These are phyloP conservation scores for Carallia brachiata DNA, from an alignment of 345 rosid species.

Conservation along the genomic window DNA sequence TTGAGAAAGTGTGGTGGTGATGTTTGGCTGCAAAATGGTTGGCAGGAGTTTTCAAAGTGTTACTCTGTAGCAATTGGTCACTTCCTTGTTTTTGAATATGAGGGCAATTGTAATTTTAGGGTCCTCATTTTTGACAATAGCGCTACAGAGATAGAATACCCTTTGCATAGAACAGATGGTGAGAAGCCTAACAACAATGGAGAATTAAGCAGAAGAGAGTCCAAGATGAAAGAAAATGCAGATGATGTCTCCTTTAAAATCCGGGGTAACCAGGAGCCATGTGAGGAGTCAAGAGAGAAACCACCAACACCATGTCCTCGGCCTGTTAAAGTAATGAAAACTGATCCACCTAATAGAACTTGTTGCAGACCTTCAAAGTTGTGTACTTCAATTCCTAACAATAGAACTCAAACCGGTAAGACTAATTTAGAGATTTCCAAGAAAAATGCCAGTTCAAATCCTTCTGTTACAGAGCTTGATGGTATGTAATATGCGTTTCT, in stretches of 20 bases:
- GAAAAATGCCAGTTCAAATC: neutral
- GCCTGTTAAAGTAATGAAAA: neutral
- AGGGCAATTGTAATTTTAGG: conserved; percentile 19
- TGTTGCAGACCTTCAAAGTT: no score
- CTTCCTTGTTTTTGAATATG: conserved; percentile 26
- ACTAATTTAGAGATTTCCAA: neutral
- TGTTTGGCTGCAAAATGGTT: conserved; percentile 24
- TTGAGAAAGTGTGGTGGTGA: conserved; percentile 12
- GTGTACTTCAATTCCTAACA: no score
- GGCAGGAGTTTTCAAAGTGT: conserved; percentile 27
- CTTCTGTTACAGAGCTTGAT: neutral
- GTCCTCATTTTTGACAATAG: conserved; percentile 19
- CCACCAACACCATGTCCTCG: neutral
- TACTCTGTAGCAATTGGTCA: conserved; percentile 19
- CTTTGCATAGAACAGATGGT: neutral
- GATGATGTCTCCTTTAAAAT: neutral
- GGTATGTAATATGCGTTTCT: neutral
- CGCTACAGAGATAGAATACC: conserved; percentile 29
- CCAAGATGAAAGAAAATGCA: neutral
- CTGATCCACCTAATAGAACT: neutral
- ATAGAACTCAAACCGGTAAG: neutral
- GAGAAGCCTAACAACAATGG: neutral
- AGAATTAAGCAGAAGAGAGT: neutral
- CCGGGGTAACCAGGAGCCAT: neutral
- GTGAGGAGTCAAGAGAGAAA: neutral